A percentile compares a stretch with the other conserved stretches of the same genome.
Evolutionary conservation across 257 asterid species (phyloP).

Genomic region (Forsythia suspensa): DNA sequence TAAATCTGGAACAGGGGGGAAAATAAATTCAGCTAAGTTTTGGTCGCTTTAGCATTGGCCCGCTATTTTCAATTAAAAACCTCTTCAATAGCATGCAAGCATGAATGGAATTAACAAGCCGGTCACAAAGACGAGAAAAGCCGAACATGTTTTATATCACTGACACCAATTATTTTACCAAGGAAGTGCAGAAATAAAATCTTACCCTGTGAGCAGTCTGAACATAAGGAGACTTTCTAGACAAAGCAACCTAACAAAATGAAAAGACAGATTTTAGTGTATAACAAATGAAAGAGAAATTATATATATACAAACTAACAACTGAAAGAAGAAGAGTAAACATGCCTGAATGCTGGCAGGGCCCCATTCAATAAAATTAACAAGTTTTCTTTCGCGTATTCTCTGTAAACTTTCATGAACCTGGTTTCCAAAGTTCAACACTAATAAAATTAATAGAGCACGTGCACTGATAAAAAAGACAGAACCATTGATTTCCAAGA

Average conservation of each 20-base stretch:
- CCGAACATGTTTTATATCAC: conserved; percentile 9
- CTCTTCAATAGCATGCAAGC: neutral
- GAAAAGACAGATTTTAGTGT: conserved; percentile 23
- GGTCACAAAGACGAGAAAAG: neutral
- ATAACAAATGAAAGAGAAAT: neutral
- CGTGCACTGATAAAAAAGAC: neutral
- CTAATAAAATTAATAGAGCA: conserved; percentile 3
- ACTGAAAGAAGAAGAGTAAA: neutral
- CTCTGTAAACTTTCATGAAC: conserved; percentile 98
- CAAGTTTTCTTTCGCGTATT: conserved; percentile 96
- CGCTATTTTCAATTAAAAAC: neutral
- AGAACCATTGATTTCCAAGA: neutral
- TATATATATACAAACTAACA: conserved; percentile 15
- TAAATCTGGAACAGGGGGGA: neutral
- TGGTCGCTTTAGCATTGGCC: neutral
- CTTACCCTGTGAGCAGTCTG: conserved; percentile 99
- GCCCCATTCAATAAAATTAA: conserved; percentile 99
- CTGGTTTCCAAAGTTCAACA: conserved; percentile 40
- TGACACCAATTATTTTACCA: conserved; percentile 1
- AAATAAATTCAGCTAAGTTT: neutral
- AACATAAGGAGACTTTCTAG: conserved; percentile 97
- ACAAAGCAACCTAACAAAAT: conserved; percentile 82
- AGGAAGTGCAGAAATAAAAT: conserved; percentile 2
- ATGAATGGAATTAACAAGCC: too few species aligned
- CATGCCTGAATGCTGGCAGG: conserved; percentile 98